A percentile compares a stretch with the other conserved stretches of the same genome.
Conservation (phyloP, 805 yeast species). For the Schizosaccharomyces cryophilus region DNA sequence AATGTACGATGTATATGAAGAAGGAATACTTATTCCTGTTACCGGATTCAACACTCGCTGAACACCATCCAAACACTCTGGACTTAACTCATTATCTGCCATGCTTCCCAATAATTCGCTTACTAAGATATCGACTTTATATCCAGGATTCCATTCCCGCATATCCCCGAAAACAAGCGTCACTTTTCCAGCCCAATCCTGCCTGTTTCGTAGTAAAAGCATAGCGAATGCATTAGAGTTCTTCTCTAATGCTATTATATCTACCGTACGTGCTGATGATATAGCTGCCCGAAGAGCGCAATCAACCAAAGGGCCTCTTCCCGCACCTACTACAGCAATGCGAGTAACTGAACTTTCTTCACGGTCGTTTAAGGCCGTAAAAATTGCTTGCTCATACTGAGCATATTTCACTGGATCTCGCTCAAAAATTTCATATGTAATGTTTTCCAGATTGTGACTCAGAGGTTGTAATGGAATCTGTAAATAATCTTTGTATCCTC, state of each 20-base stretch:
- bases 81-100: constrained; percentile 77
- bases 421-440: constrained; percentile 47
- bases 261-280: constrained; percentile 9
- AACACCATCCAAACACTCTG: constrained; percentile 41
- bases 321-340: constrained; percentile 61
- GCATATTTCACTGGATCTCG: constrained; percentile 44
- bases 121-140: constrained; percentile 32
- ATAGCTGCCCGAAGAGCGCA: constrained; percentile 22
- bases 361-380: constrained; percentile 21
- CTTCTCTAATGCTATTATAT: constrained; percentile 43
- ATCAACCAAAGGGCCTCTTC: constrained; percentile 60
- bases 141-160: constrained; percentile 23
- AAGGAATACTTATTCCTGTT: constrained; percentile 37
- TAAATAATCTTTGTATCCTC: constrained; percentile 21
- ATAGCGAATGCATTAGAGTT: constrained; percentile 31
- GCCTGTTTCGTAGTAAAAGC: constrained; percentile 24
- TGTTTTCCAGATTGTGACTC: constrained; percentile 27
- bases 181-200: constrained; percentile 30
- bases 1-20: constrained; percentile 29
- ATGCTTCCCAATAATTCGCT: constrained; percentile 76
- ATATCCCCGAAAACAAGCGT: constrained; percentile 33
- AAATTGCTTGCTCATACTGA: constrained; percentile 40
- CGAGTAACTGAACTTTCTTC: not conserved
- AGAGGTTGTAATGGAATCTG: constrained; percentile 56
- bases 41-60: constrained; percentile 18